Evolutionary conservation across 768 basidiomycete genomes (phyloP).

Genomic region (Boletus barrowsii): DNA sequence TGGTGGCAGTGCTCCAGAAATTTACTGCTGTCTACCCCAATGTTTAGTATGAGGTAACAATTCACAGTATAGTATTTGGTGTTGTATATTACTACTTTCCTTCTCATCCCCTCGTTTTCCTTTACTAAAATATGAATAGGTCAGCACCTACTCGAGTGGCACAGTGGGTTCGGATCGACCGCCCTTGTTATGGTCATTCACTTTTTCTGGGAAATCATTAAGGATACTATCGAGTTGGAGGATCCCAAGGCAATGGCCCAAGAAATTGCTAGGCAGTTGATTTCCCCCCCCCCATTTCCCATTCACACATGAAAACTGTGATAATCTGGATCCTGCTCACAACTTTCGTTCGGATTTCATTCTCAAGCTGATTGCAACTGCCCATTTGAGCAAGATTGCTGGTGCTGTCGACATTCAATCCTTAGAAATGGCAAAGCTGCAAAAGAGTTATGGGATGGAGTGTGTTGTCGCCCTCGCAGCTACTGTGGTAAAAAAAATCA

Average conservation of each 20-base stretch:
- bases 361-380: background rate
- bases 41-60: too few species aligned
- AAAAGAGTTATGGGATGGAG: background rate
- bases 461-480: background rate
- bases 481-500: background rate
- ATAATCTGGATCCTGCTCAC: background rate
- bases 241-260: background rate
- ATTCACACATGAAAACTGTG: slow-evolving; percentile 1
- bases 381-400: background rate
- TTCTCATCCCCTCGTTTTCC: too few species aligned
- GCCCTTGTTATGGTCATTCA: background rate
- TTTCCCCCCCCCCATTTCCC: background rate
- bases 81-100: too few species aligned
- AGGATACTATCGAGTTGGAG: background rate
- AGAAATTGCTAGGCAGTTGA: background rate
- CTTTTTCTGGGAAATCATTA: background rate
- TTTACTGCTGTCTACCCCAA: too few species aligned
- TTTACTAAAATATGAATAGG: too few species aligned
- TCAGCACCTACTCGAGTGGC: slow-evolving; percentile 2
- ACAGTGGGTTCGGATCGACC: background rate
- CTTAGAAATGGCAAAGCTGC: background rate
- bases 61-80: too few species aligned
- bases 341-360: slow-evolving; percentile 2
- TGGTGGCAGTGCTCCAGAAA: too few species aligned
- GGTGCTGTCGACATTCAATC: background rate